Evolutionary conservation across 768 basidiomycete species (phyloP), one percentile per base, ranked within the genome.

Genomic region (Paxillus involutus): DNA sequence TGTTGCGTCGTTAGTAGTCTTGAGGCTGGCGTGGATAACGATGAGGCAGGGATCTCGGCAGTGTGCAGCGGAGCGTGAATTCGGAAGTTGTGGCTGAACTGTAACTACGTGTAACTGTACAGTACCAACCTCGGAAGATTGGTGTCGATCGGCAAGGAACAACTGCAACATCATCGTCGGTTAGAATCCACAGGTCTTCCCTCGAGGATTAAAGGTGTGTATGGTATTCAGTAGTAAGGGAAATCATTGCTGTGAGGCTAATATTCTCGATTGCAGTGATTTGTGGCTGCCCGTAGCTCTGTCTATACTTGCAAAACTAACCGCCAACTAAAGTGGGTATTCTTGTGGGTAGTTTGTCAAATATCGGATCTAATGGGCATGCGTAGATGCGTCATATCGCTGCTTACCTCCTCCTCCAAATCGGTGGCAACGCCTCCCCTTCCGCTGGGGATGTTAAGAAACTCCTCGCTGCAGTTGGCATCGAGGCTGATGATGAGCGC

Each of bases 151-250:
- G 44, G 41, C 49, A 50, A 52, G 64, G 59, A 57, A 56, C 36
- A 49, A 51, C 45, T 60, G 66, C 64, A 62, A 63, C 68, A 70
- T 68, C 71, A 72, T 75, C 73, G 67, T 84, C 82, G 85, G 87
- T 82, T 87, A 92, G 89, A 90, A 91, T 82, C 90, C 85, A 85
- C 89, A 89, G 83, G 88, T 94, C 91, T 82, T 93, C 91, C 90
- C 79, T 78, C 58, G 80, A 70, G 91, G 91, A 92, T 93, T 93
- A 93, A 94, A 72, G 86, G 75, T 76, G 47, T 48, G 63, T 50
- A 39, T 29, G 12, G 4, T 40, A 26, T 32, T 21, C 2, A 16
- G 43, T 19, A 12, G 21, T 1, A 11, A 10, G 29, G 16, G 29
- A 0, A 9, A 51, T 14, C 2, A 12, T 24, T 14, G n/a, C 8